phyloP scores from a whole-genome alignment of 768 basidiomycete species.

The Trametes gibbosa region DNA sequence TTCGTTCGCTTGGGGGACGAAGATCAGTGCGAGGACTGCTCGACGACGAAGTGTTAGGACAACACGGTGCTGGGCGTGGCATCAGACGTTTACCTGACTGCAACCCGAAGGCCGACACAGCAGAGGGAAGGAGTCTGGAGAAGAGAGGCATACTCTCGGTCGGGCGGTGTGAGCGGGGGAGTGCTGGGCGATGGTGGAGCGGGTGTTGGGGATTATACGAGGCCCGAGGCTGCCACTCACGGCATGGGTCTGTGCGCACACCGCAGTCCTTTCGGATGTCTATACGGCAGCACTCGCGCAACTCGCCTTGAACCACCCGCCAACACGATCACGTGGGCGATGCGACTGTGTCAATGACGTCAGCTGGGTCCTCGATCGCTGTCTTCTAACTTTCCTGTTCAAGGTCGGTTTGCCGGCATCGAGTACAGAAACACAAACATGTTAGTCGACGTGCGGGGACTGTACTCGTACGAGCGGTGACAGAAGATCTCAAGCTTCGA shows the following conservation, averaged over 20 bases:
- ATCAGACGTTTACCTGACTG: constrained; percentile 40
- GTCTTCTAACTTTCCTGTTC: no score
- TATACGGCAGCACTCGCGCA: no score
- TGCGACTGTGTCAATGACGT: neutral
- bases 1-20: constrained; percentile 64
- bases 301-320: no score
- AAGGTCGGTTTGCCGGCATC: no score
- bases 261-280: neutral
- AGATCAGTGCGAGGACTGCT: constrained; percentile 53
- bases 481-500: no score
- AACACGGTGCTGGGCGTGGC: neutral
- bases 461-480: no score
- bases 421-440: no score
- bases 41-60: neutral
- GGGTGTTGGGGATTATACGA: neutral
- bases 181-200: neutral
- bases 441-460: no score
- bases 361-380: neutral
- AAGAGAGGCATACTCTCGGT: constrained; percentile 41
- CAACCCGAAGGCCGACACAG: constrained; percentile 48
- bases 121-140: constrained; percentile 50
- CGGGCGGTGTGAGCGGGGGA: neutral
- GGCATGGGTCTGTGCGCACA: neutral
- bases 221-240: neutral
- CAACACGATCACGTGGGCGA: constrained; percentile 9